Evolutionary conservation across 306 rosid species (phyloP).

Genomic region (Spatholobus suberectus): DNA sequence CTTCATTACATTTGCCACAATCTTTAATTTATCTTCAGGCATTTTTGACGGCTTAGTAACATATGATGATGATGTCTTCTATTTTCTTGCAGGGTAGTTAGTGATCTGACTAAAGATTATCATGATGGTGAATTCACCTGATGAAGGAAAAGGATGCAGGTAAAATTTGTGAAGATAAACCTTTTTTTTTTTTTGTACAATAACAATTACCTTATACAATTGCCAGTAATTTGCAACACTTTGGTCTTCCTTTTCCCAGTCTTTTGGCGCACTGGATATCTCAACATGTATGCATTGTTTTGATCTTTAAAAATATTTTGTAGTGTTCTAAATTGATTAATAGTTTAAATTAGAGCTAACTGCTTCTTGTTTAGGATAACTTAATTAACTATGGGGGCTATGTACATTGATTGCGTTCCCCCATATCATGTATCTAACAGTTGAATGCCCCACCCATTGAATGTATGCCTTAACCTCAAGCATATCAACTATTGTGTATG

Average conservation of each 20-base stretch:
- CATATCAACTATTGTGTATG: conserved; percentile 13
- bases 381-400: conserved; percentile 38
- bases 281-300: conserved; percentile 49
- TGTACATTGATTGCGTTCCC: conserved; percentile 37
- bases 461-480: conserved; percentile 27
- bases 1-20: conserved; percentile 36
- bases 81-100: conserved; percentile 68
- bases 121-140: conserved; percentile 80
- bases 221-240: conserved; percentile 49
- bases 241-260: conserved; percentile 45
- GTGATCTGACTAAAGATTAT: conserved; percentile 63
- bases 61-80: conserved; percentile 17
- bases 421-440: conserved; percentile 23
- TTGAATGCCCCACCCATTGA: conserved; percentile 1
- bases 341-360: conserved; percentile 35
- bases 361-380: conserved; percentile 42
- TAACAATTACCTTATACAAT: conserved; percentile 53
- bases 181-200: conserved; percentile 45
- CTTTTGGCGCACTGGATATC: conserved; percentile 55
- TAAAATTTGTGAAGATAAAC: conserved; percentile 60
- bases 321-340: conserved; percentile 23
- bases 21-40: not conserved
- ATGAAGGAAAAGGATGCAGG: conserved; percentile 62
- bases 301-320: conserved; percentile 13
- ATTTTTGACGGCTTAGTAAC: conserved; percentile 9